Evolutionary conservation across 2,329 filamentous ascomycete species (phyloP), one percentile per base, ranked within the genome.

Genomic region (Ceratocystis colombiana): DNA sequence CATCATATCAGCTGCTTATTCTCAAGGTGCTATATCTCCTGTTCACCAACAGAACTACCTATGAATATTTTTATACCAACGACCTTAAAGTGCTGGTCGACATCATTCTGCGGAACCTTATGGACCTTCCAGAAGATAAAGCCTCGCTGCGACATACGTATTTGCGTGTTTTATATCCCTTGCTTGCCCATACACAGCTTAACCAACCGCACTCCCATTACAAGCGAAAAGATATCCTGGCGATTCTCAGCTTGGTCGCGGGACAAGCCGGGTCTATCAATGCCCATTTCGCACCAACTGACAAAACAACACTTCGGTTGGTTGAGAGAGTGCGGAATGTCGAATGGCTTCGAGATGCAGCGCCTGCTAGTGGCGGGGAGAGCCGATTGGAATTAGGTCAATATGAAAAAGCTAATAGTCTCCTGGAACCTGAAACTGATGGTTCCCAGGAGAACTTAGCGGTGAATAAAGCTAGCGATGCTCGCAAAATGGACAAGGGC

Each of bases 51-150:
- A 85, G 85, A 66, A 84, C 88, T 17, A 99, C 94, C 0, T 90
- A 94, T 74, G 94, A 99, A 76, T 99, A 97, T 76, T 99, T 99
- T 73, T 99, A 97, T 76, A 96, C 91, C 33, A 99, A 99, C 73
- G 94, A 99, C 73, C 80, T 99, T 37, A 89, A 90, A 67, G 94
- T 99, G 3, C 83, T 99, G 17, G 82, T 97, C 61, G 94, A 99
- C 73, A 94, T 99, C 70, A 91, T 99, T 67, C 90, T 99, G 68
- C 89, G 94, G 55, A 99, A 99, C 72, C 80, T 99, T n/a, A 85
- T 97, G 72, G 94, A 99, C 74, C 80, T 99, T 7, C 94, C 95
- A 0, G 88, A 93, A 72, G 93, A 96, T 73, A 85, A 84, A 68
- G 79, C 81, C 69, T 80, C 84, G 20, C 79, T 99, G 67, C 85